phyloP scores from a whole-genome alignment of 2,329 filamentous ascomycete genomes.

The Dryadomyces sulphureus region DNA sequence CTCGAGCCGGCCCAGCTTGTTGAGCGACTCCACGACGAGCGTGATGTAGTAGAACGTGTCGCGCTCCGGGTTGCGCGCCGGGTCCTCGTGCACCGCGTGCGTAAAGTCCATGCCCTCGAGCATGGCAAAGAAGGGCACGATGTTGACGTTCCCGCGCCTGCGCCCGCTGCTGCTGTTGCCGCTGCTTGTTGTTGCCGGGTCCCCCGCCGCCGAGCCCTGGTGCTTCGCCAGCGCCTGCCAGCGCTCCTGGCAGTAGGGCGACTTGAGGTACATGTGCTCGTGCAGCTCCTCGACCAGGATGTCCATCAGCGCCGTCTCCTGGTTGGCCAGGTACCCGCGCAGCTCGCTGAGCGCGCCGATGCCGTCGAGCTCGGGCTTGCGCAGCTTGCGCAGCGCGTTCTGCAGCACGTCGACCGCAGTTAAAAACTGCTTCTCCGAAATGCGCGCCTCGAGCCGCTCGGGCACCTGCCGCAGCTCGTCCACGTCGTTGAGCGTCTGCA shows the following conservation, averaged over 20 bases:
- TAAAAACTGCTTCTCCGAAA: conserved; percentile 91
- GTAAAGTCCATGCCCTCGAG: conserved; percentile 48
- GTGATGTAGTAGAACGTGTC: conserved; percentile 92
- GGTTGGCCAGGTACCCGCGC: conserved; percentile 77
- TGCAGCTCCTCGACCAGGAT: conserved; percentile 96
- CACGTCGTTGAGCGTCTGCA: conserved; percentile 69
- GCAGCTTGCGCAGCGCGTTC: conserved; percentile 67
- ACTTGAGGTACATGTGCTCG: conserved; percentile 93
- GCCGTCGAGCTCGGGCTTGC: conserved; percentile 76
- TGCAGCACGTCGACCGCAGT: conserved; percentile 86
- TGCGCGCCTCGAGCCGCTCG: conserved; percentile 82
- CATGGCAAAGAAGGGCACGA: conserved; percentile 38
- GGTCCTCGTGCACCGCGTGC: conserved; percentile 60
- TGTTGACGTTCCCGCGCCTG: background rate
- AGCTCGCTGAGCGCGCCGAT: conserved; percentile 83
- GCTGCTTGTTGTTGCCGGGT: no score
- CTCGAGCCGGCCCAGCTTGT: conserved; percentile 77
- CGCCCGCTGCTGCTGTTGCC: background rate
- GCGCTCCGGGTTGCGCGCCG: conserved; percentile 82
- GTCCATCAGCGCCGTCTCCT: conserved; percentile 82
- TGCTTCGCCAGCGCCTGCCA: conserved; percentile 74
- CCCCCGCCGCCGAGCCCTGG: conserved; percentile 29
- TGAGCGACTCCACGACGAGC: conserved; percentile 74
- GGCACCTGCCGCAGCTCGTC: conserved; percentile 82
- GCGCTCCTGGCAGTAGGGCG: conserved; percentile 88